Conservation (phyloP, 768 basidiomycete genomes). For the Candolleomyces efflorescens region DNA sequence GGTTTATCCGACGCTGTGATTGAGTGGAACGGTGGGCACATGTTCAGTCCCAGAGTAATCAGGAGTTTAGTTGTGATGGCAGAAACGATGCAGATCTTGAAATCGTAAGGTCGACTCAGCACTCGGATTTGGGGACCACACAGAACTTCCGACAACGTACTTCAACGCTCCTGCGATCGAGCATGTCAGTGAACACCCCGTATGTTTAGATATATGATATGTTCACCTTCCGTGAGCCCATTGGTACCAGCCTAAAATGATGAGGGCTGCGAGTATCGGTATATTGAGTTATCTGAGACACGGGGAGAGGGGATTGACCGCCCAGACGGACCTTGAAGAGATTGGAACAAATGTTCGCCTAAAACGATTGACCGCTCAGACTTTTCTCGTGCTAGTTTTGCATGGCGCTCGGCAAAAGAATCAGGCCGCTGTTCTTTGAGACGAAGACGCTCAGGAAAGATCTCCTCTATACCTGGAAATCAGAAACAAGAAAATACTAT, state of each 20-base stretch:
- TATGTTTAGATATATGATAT: too few species aligned
- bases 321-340: constrained; percentile 49
- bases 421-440: constrained; percentile 43
- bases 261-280: constrained; percentile 38
- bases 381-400: constrained; percentile 47
- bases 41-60: constrained; percentile 67
- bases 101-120: too few species aligned
- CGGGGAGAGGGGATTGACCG: neutral
- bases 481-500: neutral
- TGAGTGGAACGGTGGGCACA: constrained; percentile 61
- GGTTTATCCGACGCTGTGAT: constrained; percentile 55
- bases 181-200: too few species aligned
- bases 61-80: constrained; percentile 6
- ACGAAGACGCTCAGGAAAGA: constrained; percentile 45
- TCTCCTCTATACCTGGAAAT: constrained; percentile 37
- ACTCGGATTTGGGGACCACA: too few species aligned
- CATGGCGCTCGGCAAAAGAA: constrained; percentile 65
- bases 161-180: too few species aligned
- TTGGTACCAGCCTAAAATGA: constrained; percentile 68
- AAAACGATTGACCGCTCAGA: constrained; percentile 43
- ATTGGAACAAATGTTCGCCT: constrained; percentile 53
- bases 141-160: too few species aligned
- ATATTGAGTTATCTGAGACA: neutral
- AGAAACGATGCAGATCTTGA: too few species aligned
- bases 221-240: constrained; percentile 64